Evolutionary conservation across 768 basidiomycete species (phyloP).

Genomic region (Leccinum longicurvipes): DNA sequence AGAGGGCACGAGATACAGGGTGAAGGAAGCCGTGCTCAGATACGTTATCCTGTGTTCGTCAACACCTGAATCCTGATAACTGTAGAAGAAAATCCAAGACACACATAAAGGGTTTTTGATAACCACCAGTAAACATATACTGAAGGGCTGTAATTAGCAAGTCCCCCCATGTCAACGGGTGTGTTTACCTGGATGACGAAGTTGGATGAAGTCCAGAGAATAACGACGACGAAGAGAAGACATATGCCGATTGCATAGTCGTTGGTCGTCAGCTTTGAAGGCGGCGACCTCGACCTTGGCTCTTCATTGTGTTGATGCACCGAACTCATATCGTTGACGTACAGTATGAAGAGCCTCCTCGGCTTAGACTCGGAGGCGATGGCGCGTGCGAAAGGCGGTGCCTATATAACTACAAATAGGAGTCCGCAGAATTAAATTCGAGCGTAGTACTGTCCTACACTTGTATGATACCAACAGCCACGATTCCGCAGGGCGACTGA

Average conservation of each 20-base stretch:
- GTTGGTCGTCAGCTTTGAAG: slow-evolving; percentile 11
- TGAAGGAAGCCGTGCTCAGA: slow-evolving; percentile 87
- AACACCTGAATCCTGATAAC: background rate
- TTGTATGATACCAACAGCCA: too few relatives aligned
- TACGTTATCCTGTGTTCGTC: slow-evolving; percentile 70
- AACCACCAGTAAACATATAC: slow-evolving; percentile 63
- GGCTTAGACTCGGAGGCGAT: background rate
- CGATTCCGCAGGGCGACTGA: too few relatives aligned
- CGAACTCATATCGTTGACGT: slow-evolving; percentile 16
- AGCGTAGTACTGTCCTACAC: too few relatives aligned
- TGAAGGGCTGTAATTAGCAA: slow-evolving; percentile 14
- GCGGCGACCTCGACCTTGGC: slow-evolving; percentile 7
- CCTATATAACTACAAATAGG: background rate
- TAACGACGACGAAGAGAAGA: slow-evolving; percentile 69
- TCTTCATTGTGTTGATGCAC: slow-evolving; percentile 13
- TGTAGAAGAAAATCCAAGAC: slow-evolving; percentile 18
- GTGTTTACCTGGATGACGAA: slow-evolving; percentile 74
- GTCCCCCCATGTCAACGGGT: background rate
- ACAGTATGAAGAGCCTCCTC: background rate
- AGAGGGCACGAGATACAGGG: slow-evolving; percentile 73
- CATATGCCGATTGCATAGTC: slow-evolving; percentile 59
- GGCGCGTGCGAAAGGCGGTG: slow-evolving; percentile 11
- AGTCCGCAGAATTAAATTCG: too few relatives aligned
- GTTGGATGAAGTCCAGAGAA: slow-evolving; percentile 87
- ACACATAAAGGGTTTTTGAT: slow-evolving; percentile 87